Evolutionary conservation across 2,329 filamentous ascomycete genomes (phyloP).

Genomic region (Lizonia empirigonia): DNA sequence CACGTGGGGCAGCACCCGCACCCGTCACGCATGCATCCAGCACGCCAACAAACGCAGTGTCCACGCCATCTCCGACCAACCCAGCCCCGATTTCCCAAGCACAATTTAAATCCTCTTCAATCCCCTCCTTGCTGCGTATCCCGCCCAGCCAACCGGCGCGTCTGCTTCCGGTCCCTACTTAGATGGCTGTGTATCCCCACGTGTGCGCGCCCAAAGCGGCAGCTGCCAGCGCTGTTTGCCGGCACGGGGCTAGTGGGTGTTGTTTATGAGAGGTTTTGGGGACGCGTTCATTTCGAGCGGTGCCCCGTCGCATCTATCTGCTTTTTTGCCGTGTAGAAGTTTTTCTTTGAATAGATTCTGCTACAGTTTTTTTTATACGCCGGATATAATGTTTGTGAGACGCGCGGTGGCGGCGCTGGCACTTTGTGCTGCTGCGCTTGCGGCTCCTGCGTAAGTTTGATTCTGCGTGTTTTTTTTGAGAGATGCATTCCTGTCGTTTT

Average conservation of each 20-base stretch:
- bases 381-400: slow-evolving; percentile 41
- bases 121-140: slow-evolving; percentile 15
- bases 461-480: neutral
- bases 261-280: slow-evolving; percentile 3
- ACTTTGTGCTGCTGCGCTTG: slow-evolving; percentile 29
- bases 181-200: slow-evolving; percentile 5
- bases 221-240: slow-evolving; percentile 16
- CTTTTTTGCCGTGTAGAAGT: neutral
- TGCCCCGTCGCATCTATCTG: no score
- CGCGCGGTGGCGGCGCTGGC: slow-evolving; percentile 30
- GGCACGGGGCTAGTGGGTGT: no score
- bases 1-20: no score
- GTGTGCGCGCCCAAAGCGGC: slow-evolving; percentile 2
- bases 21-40: no score
- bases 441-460: slow-evolving; percentile 41
- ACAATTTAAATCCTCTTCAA: neutral
- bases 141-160: neutral
- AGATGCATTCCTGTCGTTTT: neutral
- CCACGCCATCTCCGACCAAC: slow-evolving; percentile 6
- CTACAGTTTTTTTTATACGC: slow-evolving; percentile 20
- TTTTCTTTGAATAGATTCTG: slow-evolving; percentile 13
- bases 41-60: no score
- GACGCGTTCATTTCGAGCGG: no score
- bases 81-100: neutral
- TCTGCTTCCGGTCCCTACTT: neutral